Conservation (phyloP, 441 rosid species). For the Viola pubescens region DNA sequence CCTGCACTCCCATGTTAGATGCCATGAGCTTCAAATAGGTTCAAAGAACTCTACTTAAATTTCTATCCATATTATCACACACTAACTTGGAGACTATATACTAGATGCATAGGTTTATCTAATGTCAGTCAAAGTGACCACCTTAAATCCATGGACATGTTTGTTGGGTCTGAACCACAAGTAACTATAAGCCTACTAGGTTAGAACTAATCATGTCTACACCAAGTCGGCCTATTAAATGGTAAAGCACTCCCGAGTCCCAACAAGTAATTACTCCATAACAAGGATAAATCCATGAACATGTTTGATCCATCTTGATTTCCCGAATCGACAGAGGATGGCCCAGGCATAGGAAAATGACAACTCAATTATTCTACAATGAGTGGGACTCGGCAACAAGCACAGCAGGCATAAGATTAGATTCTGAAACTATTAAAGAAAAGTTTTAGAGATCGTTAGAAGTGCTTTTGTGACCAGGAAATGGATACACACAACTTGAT, state of each 20-base stretch:
- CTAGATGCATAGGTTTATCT: too few species aligned
- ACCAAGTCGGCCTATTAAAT: too few species aligned
- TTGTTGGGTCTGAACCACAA: too few species aligned
- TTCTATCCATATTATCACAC: neutral
- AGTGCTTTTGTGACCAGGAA: too few species aligned
- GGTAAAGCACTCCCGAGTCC: too few species aligned
- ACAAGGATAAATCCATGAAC: too few species aligned
- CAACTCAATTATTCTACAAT: slow-evolving; percentile 32
- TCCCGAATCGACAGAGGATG: slow-evolving; percentile 27
- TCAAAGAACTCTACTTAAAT: slow-evolving; percentile 7
- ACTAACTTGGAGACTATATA: neutral
- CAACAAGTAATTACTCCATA: too few species aligned
- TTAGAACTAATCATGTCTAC: too few species aligned
- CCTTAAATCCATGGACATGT: too few species aligned
- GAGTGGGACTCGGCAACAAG: slow-evolving; percentile 14
- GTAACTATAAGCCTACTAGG: too few species aligned
- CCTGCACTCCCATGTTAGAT: slow-evolving; percentile 24
- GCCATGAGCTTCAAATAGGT: slow-evolving; percentile 16
- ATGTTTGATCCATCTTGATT: slow-evolving; percentile 20
- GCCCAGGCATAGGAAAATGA: slow-evolving; percentile 27
- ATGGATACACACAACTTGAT: neutral
- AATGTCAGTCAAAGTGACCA: neutral
- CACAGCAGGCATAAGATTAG: slow-evolving; percentile 8
- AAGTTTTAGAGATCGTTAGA: too few species aligned
- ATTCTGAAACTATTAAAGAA: slow-evolving; percentile 10